Base-by-base conservation (phyloP, 345 rosid genomes). In the Punica granatum region DNA sequence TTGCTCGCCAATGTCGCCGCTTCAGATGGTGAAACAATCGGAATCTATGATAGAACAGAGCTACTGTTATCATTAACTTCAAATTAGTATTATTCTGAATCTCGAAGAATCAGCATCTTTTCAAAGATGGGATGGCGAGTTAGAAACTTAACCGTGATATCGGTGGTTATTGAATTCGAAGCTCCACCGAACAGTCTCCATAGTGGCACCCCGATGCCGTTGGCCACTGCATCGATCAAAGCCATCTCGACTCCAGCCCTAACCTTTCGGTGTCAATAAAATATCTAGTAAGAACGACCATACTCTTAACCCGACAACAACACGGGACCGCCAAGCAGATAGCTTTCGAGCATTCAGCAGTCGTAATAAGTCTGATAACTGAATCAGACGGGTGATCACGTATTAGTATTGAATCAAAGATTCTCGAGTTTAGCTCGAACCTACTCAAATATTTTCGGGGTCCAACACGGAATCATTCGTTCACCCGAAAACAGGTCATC, bases 161-260 rank as follows among this genome's bases (percentile, higher is more conserved):
- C 96, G 26, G 98, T 89, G 71, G 83, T 86, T 74, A 93, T 67
- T 2, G 77, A 76, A 72, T 72, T 78, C 13, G 94, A 85, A 77
- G 80, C 84, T 62, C 96, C 98, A 69, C 98, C 98, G 48, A 90
- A 93, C 59, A 90, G 85, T 74, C 83, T 82, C 96, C 96, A 90
- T 74, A 90, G 64, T 16, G 97, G 96, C 60, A 77, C 56, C 56
- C 82, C 77, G 54, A 86, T 74, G 77, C 92, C 86, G 58, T 82
- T 86, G 71, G 97, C 92, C 64, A 74, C 90, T 62, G 97, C 94
- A 84, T 89, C 97, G 68, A 90, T 84, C 81, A 90, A 69, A 23
- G 98, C 96, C 97, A 90, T 90, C 86, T 93, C 98, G 39, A 90
- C 70, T 59, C 94, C 98, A 0, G 90, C 96, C 76, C 96, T 82